These are phyloP conservation scores for Talaromyces verruculosus DNA, from an alignment of 2,329 filamentous ascomycete genomes.

Conservation along the genomic window DNA sequence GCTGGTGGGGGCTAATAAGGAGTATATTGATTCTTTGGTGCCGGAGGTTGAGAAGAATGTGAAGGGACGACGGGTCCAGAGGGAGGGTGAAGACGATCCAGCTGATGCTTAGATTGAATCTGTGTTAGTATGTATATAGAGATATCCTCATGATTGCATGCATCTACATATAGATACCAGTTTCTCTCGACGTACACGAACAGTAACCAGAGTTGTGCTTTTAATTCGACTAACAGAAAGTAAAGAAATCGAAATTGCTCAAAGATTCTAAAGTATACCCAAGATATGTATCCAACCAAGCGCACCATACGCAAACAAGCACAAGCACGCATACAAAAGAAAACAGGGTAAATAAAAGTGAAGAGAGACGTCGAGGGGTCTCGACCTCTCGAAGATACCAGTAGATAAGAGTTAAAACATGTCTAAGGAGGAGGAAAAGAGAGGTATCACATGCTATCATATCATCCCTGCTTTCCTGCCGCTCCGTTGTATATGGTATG, in stretches of 20 bases:
- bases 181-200: background rate
- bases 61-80: conserved; percentile 65
- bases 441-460: conserved; percentile 10
- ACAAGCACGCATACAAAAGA: conserved; percentile 18
- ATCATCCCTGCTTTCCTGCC: conserved; percentile 3
- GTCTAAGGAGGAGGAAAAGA: conserved; percentile 5
- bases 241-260: conserved; percentile 19
- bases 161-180: background rate
- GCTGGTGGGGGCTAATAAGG: conserved; percentile 72
- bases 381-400: background rate
- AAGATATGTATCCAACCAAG: conserved; percentile 22
- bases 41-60: conserved; percentile 75
- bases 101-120: background rate
- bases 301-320: conserved; percentile 15
- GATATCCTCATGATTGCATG: background rate
- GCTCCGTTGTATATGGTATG: conserved; percentile 7
- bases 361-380: background rate
- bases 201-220: conserved; percentile 1
- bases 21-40: conserved; percentile 75
- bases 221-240: conserved; percentile 11
- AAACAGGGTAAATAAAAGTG: conserved; percentile 11
- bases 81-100: conserved; percentile 71
- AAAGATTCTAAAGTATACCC: conserved; percentile 23
- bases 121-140: background rate
- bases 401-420: background rate